Evolutionary conservation across 2,329 filamentous ascomycete species (phyloP).

Genomic region (Nannizzia gypsea): DNA sequence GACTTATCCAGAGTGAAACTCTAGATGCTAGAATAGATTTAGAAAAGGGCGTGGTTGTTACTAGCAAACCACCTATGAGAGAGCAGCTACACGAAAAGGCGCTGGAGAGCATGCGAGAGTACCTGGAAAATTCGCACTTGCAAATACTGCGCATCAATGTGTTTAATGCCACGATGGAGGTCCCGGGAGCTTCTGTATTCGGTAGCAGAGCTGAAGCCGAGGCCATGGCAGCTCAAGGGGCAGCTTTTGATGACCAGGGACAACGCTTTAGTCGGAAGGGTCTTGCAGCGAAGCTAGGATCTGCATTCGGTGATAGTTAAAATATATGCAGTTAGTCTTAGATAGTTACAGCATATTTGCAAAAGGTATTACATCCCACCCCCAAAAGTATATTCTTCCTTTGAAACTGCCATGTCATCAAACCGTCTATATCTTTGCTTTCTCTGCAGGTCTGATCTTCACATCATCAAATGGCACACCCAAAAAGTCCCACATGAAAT

Average conservation of each 20-base stretch:
- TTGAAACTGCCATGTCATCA: too few species aligned
- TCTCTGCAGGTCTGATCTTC: slow-evolving; percentile 6
- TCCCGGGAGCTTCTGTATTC: slow-evolving; percentile 33
- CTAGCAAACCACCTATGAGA: slow-evolving; percentile 55
- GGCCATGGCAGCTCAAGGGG: not conserved
- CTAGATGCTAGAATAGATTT: slow-evolving; percentile 75
- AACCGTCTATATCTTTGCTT: not conserved
- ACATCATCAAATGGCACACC: slow-evolving; percentile 14
- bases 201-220: not conserved
- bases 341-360: not conserved
- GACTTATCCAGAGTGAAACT: slow-evolving; percentile 60
- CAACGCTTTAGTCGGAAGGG: not conserved
- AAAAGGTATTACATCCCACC: not conserved
- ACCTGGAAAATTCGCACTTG: slow-evolving; percentile 63
- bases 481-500: slow-evolving; percentile 16
- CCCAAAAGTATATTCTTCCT: not conserved
- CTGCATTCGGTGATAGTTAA: not conserved
- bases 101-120: slow-evolving; percentile 55
- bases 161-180: slow-evolving; percentile 60
- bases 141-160: slow-evolving; percentile 69
- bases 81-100: slow-evolving; percentile 58
- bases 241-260: not conserved
- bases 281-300: not conserved
- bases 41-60: slow-evolving; percentile 67
- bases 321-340: not conserved